Evolutionary conservation across 768 basidiomycete species (phyloP), one percentile per base, ranked within the genome.

Genomic region (Nidularia sp.): DNA sequence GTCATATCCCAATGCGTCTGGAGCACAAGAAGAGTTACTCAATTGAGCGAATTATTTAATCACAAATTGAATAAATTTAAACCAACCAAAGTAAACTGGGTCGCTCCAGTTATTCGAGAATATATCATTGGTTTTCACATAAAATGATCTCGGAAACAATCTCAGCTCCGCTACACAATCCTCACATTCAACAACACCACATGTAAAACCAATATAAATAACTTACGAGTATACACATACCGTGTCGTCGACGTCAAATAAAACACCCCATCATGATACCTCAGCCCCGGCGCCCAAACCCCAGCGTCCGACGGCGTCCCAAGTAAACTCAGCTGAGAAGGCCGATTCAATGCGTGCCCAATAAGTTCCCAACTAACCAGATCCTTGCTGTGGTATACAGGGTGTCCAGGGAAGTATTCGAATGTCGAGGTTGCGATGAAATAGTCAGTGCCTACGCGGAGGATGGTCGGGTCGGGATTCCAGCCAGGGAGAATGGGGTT

Each of bases 381-480:
- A 46, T 73, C 60, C 54, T 57, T 72, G 59, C 69, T 72, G 48
- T 73, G 70, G 54, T 74, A 73, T n/a, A 74, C 72, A 1, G 73
- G 70, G 48, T 71, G 66, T 4, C 71, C 73, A 10, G 73, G 73
- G 52, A 65, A 74, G 49, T 70, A 70, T 52, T 72, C 72, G 29
- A 74, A 74, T 4, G 68, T 66, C 1, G 71, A 72, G 0, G 71
- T 73, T 3, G 66, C 62, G 45, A 71, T 65, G 56, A 72, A 74
- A 50, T 72, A 74, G 56, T 72, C 69, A 1, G 62, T 48, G 9
- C 68, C 70, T 43, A 72, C 72, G 49, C 70, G 68, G n/a, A 73
- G 34, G 29, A 73, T 68, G 29, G 62, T 65, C 3, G 73, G 73
- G 56, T 73, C 73, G 9, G 73, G 70, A 48, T 72, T 73, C 70